Evolutionary conservation across 768 basidiomycete genomes (phyloP), one percentile per base, ranked within the genome.

Genomic region (Amanita molliuscula): DNA sequence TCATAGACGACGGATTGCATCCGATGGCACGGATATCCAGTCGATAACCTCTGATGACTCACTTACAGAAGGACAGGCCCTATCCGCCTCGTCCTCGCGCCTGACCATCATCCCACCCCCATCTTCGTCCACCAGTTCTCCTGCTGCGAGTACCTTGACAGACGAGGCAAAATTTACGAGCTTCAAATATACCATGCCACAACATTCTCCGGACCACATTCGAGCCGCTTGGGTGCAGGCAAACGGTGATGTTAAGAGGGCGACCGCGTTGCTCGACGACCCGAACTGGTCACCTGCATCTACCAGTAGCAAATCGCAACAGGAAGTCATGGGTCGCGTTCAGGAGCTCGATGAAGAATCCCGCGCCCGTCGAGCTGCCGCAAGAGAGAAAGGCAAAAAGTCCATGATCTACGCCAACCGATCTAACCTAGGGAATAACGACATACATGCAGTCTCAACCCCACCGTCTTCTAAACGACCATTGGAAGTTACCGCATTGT

Each of bases 361-460:
- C 35, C 80, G 79, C 56, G 84, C 82, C 1, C 77, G 72, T 54
- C 74, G 82, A 53, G 77, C 74, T 16, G 80, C 83, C 29, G 72
- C 71, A 51, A 81, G 73, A 60, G 85, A 88, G 65, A 82, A 86
- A 63, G 85, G 81, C 18, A 88, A 84, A 64, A 83, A 78, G 59
- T 89, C 88, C n/a, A 74, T 80, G 62, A 90, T 90, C 44, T 89
- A 89, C 56, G 81, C 82, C 36, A 84, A 82, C 55, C 76, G 84
- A 50, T 63, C 72, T 34, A 65, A 67, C 25, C 66, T 82, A 31
- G 77, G 77, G 49, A 66, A 64, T 44, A 76, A 31, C 31, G 31
- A 67, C 47, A 66, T 67, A 23, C 31, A 44, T 20, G 44, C 55
- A 4, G 52, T 56, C 33, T 55, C 65, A 25, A 62, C 74, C 13